Base-by-base conservation (phyloP, 345 rosid genomes). In the Salix brachista region DNA sequence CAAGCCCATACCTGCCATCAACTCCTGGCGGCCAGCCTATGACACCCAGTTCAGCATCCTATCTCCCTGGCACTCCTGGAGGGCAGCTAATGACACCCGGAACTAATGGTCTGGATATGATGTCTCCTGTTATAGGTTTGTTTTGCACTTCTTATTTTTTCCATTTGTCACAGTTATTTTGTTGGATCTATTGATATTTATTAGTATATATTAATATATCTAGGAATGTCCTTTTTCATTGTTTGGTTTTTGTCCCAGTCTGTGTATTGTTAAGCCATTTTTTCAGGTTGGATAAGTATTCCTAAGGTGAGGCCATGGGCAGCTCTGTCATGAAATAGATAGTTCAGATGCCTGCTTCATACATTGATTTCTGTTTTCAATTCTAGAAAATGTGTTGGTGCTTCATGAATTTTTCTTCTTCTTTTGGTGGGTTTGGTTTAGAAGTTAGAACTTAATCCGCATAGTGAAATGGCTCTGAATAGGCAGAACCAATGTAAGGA, bases 11-110 rank as follows among this genome's bases (percentile, higher is more conserved):
- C 82, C 80, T 92, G 80, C 98, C 99, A 46, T 96, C 96, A 42
- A 96, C 97, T 69, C 98, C 96, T 70, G 91, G 94, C 48, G 89
- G 91, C 65, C 97, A 90, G 74, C 98, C 98, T 17, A 91, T 90
- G 97, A 93, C 99, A 25, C 99, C 99, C 10, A 88, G 90, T 70
- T 91, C 96, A 14, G 81, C 87, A 48, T 81, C 90, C 14, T 96
- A 88, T 84, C 86, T 93, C 73, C 99, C 99, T 58, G 96, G 97
- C 50, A 96, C 99, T 78, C 99, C 98, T 58, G 98, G 97, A 52
- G 98, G 98, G 74, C 99, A 96, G 80, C 98, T 96, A 60, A 96
- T 96, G 99, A 96, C 98, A 25, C 99, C 99, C n/a, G 92, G 91
- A 54, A 88, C 90, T 42, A 93, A 88, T 50, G 94, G 98, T 83